These are phyloP conservation scores for Ophiostoma himal-ulmi DNA, from an alignment of 2,329 filamentous ascomycete species.

Conservation along the genomic window DNA sequence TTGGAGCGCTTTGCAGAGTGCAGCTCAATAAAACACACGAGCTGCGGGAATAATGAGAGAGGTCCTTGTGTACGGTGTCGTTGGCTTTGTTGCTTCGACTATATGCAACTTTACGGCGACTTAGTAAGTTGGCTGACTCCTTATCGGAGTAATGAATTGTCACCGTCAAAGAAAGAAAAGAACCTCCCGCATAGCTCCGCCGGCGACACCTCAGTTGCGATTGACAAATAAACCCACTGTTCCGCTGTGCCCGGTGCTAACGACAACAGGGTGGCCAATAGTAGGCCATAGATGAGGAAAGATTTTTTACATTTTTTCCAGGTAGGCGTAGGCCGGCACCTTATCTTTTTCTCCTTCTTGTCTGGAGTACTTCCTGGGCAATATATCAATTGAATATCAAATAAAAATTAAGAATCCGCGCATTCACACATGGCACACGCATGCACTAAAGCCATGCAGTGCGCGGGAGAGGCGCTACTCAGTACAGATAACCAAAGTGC, in stretches of 20 bases:
- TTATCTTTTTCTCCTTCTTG: background rate
- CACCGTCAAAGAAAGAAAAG: background rate
- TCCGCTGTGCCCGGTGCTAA: slow-evolving; percentile 5
- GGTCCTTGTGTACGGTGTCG: background rate
- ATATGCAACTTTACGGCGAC: background rate
- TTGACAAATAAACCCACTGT: background rate
- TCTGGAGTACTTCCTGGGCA: background rate
- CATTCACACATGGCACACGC: slow-evolving; percentile 4
- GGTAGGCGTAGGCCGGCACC: background rate
- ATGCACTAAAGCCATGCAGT: background rate
- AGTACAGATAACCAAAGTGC: background rate
- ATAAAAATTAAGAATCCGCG: background rate
- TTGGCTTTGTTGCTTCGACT: background rate
- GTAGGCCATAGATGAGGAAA: background rate
- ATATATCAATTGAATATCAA: background rate
- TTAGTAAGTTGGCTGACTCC: background rate
- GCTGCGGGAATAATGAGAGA: background rate
- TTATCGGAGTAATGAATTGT: background rate
- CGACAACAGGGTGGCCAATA: background rate
- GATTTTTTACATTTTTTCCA: background rate
- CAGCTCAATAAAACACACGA: too few species aligned
- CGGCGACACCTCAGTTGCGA: background rate
- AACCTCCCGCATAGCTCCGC: background rate
- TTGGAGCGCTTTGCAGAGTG: background rate
- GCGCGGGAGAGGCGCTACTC: background rate